Conservation (phyloP, 805 yeast species). For the Metschnikowia gruessii region DNA sequence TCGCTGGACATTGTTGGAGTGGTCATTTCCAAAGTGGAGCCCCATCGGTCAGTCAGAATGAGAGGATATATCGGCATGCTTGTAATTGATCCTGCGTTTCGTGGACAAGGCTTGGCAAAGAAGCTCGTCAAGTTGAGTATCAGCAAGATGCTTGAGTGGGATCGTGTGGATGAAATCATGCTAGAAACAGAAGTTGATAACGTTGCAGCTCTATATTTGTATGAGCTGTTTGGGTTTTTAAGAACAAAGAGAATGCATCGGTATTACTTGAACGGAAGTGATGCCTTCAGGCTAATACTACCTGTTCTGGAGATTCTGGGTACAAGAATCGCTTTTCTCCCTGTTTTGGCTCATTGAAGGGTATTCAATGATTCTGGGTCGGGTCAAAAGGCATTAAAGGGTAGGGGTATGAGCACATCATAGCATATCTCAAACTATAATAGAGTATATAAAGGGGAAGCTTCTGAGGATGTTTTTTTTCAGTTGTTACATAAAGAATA, state of each 20-base stretch:
- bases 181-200: constrained; percentile 90
- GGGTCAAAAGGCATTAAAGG: neutral
- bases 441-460: too few species aligned
- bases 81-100: constrained; percentile 66
- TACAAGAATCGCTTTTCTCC: constrained; percentile 52
- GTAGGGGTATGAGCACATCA: too few species aligned
- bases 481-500: too few species aligned
- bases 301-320: constrained; percentile 62
- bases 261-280: constrained; percentile 89
- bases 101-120: constrained; percentile 84
- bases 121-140: constrained; percentile 61
- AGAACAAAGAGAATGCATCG: constrained; percentile 73
- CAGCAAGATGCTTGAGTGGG: constrained; percentile 55
- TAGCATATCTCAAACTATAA: neutral
- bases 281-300: constrained; percentile 82
- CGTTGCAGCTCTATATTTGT: constrained; percentile 61
- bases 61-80: constrained; percentile 97
- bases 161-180: constrained; percentile 83
- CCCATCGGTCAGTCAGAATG: constrained; percentile 66
- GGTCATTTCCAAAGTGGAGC: constrained; percentile 76
- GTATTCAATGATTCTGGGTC: neutral
- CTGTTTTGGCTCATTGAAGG: neutral
- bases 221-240: constrained; percentile 74
- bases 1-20: constrained; percentile 62
- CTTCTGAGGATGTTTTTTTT: too few species aligned